A percentile compares a stretch with the other conserved stretches of the same genome.
These are phyloP conservation scores for Rhodotorula sphaerocarpa DNA, from an alignment of 768 basidiomycete genomes.

Conservation along the genomic window DNA sequence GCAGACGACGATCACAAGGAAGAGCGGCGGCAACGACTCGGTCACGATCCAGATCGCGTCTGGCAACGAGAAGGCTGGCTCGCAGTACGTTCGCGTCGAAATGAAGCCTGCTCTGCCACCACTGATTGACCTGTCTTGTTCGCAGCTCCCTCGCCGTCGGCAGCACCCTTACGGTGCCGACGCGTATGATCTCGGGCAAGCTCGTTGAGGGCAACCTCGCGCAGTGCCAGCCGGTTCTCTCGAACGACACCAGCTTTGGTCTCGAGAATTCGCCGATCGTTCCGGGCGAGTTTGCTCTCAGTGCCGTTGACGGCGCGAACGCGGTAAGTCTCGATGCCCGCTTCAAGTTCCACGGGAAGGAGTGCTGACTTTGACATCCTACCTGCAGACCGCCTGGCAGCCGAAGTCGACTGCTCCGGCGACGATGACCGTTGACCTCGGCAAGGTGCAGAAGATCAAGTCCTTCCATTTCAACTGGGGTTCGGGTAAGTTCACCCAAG, in stretches of 20 bases:
- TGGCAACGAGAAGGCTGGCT: constrained; percentile 20
- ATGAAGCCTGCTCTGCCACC: not conserved
- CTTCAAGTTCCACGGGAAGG: not conserved
- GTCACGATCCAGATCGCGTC: constrained; percentile 19
- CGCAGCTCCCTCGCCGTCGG: constrained; percentile 20
- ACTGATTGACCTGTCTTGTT: not conserved
- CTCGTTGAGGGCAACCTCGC: constrained; percentile 32
- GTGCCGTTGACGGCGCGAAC: constrained; percentile 32
- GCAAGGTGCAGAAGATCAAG: constrained; percentile 5
- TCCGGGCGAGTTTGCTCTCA: constrained; percentile 25
- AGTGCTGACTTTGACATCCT: not conserved
- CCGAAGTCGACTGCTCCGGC: constrained; percentile 13
- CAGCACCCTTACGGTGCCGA: constrained; percentile 15
- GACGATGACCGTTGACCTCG: constrained; percentile 15
- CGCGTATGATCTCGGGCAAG: constrained; percentile 10
- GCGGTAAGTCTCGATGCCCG: constrained; percentile 9
- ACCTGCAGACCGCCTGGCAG: constrained; percentile 27
- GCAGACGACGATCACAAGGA: constrained; percentile 18
- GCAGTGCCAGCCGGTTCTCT: constrained; percentile 18
- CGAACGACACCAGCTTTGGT: constrained; percentile 23
- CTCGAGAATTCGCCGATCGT: not conserved
- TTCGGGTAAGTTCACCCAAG: constrained; percentile 7
- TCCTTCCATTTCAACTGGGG: constrained; percentile 33
- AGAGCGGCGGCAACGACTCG: not conserved
- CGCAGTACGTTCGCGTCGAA: constrained; percentile 11